Percentiles rank a stretch among this genome's conserved stretches.
phyloP scores from a whole-genome alignment of 2,329 filamentous ascomycete genomes.

The Massarina eburnea region DNA sequence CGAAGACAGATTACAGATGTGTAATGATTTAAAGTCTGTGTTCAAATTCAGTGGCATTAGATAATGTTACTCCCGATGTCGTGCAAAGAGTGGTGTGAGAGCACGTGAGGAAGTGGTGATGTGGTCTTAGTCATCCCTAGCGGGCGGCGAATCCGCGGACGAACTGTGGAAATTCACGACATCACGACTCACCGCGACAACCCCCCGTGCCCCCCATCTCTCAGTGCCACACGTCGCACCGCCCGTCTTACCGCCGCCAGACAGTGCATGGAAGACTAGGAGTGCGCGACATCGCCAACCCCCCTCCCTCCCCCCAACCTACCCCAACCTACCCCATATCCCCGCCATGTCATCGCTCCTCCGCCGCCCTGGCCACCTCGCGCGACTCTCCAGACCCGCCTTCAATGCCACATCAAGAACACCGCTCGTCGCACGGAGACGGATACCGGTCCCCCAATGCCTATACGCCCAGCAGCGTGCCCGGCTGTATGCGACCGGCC shows the following conservation, averaged over 20 bases:
- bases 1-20: too few relatives aligned
- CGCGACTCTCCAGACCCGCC: conserved; percentile 62
- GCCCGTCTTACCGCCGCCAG: conserved; percentile 3
- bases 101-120: not conserved
- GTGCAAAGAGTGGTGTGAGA: not conserved
- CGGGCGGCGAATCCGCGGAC: too few relatives aligned
- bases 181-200: conserved; percentile 7
- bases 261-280: conserved; percentile 20
- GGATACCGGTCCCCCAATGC: conserved; percentile 45
- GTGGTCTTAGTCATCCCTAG: too few relatives aligned
- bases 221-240: conserved; percentile 8
- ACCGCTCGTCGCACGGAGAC: conserved; percentile 39
- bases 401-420: conserved; percentile 56
- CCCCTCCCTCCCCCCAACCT: conserved; percentile 12
- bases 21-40: too few relatives aligned
- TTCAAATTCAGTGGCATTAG: too few relatives aligned
- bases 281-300: conserved; percentile 8
- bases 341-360: conserved; percentile 67
- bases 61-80: too few relatives aligned
- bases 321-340: too few relatives aligned
- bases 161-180: conserved; percentile 7
- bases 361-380: conserved; percentile 67
- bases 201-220: conserved; percentile 16
- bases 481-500: conserved; percentile 46
- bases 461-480: conserved; percentile 47